Evolutionary conservation across 768 basidiomycete species (phyloP).

Genomic region (Hericium rajendrae): DNA sequence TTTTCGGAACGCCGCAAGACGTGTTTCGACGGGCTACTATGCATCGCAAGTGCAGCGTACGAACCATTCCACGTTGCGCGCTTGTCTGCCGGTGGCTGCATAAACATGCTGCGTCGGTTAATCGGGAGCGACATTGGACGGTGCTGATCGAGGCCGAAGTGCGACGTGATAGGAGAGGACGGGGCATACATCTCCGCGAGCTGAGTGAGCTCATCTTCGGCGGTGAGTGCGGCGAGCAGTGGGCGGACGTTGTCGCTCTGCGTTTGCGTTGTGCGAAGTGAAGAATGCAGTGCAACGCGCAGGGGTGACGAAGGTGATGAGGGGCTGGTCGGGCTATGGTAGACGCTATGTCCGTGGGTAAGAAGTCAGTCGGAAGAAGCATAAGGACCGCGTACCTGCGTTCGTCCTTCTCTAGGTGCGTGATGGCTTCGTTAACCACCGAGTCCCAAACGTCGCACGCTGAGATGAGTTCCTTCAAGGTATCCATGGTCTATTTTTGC

Average conservation of each 20-base stretch:
- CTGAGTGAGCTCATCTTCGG: constrained; percentile 61
- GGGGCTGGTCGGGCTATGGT: constrained; percentile 34
- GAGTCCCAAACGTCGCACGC: constrained; percentile 70
- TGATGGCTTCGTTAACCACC: constrained; percentile 59
- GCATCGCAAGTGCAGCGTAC: constrained; percentile 39
- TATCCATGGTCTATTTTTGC: constrained; percentile 47
- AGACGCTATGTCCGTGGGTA: constrained; percentile 13
- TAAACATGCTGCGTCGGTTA: constrained; percentile 19
- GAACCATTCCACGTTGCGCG: constrained; percentile 73
- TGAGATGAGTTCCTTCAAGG: constrained; percentile 56
- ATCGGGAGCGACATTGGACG: constrained; percentile 36
- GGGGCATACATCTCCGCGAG: constrained; percentile 86
- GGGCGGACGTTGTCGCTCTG: constrained; percentile 80
- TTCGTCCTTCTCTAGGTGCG: constrained; percentile 60
- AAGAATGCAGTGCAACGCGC: constrained; percentile 62
- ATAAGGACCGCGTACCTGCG: constrained; percentile 35
- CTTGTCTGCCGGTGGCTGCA: constrained; percentile 29
- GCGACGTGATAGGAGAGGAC: constrained; percentile 41
- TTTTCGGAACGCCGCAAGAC: constrained; percentile 38
- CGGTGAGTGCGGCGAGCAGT: constrained; percentile 67
- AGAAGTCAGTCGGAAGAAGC: background rate
- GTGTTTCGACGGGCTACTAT: constrained; percentile 37
- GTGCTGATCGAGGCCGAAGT: constrained; percentile 23
- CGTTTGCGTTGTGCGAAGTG: constrained; percentile 64
- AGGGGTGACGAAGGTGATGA: constrained; percentile 45